phyloP scores from a whole-genome alignment of 106 monocot species.

The Posidonia australis region DNA sequence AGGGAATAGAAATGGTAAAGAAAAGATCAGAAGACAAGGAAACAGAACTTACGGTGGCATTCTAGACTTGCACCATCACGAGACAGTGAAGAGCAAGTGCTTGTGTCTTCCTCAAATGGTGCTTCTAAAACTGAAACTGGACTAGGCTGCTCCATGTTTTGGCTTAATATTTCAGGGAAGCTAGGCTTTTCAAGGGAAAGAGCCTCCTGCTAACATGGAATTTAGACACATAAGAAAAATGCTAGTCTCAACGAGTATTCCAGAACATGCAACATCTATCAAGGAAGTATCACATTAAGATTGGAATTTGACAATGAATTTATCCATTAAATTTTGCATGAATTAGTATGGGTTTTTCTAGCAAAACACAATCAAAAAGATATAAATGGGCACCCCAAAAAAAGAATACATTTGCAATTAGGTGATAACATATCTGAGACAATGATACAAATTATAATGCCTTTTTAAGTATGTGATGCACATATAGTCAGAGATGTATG shows the following conservation, averaged over 20 bases:
- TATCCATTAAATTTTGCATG: no score
- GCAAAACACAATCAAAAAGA: no score
- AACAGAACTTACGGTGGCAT: conserved; percentile 13
- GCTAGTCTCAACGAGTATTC: no score
- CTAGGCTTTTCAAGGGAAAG: background rate
- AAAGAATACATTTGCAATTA: background rate
- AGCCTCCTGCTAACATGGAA: background rate
- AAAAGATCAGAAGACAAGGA: background rate
- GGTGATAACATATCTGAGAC: background rate
- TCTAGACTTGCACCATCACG: conserved; percentile 1
- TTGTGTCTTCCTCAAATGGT: conserved; percentile 18
- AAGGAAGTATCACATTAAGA: no score
- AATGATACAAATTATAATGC: no score
- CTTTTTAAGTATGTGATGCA: no score
- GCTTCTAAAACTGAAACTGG: conserved; percentile 26
- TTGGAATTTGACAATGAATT: background rate
- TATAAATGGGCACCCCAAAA: no score
- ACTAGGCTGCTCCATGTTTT: conserved; percentile 25
- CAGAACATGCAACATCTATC: no score
- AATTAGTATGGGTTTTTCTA: no score
- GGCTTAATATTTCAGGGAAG: conserved; percentile 1
- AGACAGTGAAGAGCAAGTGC: conserved; percentile 9
- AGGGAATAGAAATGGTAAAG: background rate
- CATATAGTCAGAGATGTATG: no score
- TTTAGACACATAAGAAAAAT: background rate